Percentiles rank a stretch among this genome's conserved stretches.
Evolutionary conservation across 2,329 filamentous ascomycete species (phyloP).

Genomic region (Xylaria sp.): DNA sequence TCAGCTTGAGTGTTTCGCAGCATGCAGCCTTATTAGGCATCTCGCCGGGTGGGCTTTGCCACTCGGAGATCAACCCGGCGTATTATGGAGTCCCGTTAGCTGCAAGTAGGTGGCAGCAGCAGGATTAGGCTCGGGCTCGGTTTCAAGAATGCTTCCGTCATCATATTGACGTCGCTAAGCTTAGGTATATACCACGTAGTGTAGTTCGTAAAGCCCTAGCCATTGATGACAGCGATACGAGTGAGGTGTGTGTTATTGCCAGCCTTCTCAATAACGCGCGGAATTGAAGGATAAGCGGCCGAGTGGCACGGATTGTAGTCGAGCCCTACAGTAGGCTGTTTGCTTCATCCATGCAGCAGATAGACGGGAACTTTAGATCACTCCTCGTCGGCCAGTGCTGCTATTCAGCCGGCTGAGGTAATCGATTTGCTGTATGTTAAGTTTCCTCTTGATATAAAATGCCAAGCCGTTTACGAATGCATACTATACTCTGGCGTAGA

Average conservation of each 20-base stretch:
- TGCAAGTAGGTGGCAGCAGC: constrained; percentile 22
- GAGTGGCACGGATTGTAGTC: constrained; percentile 24
- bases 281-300: constrained; percentile 18
- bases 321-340: background rate
- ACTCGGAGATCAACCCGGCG: constrained; percentile 33
- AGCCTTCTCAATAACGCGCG: constrained; percentile 20
- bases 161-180: constrained; percentile 26
- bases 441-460: constrained; percentile 6
- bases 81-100: constrained; percentile 33
- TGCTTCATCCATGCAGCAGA: constrained; percentile 23
- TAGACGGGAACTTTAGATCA: background rate
- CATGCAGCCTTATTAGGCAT: constrained; percentile 36
- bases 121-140: background rate
- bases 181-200: background rate
- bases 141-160: constrained; percentile 26
- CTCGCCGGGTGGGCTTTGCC: constrained; percentile 26
- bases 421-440: background rate
- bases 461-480: constrained; percentile 11
- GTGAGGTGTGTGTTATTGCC: constrained; percentile 24
- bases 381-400: background rate
- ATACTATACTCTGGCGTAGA: constrained; percentile 15
- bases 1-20: constrained; percentile 33
- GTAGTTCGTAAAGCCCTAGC: background rate
- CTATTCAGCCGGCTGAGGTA: background rate
- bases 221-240: constrained; percentile 26